Percentiles rank a stretch among this genome's conserved stretches.
Evolutionary conservation across 257 asterid species (phyloP).

Genomic region (Nicotiana knightiana): DNA sequence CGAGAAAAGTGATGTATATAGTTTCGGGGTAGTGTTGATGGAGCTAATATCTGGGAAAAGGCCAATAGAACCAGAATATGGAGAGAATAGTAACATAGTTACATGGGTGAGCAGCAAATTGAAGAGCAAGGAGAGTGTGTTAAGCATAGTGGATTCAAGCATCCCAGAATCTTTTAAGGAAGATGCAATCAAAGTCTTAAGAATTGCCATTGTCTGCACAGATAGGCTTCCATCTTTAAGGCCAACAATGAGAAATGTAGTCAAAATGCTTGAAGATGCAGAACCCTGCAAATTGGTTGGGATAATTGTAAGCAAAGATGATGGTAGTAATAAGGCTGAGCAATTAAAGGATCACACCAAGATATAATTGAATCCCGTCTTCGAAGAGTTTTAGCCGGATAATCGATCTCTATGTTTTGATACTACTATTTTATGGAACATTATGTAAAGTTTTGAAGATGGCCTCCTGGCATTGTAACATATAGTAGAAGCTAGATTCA

Average conservation of each 20-base stretch:
- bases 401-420: background rate
- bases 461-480: constrained; percentile 4
- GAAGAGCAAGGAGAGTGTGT: constrained; percentile 51
- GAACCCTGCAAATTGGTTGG: constrained; percentile 44
- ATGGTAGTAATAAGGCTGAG: constrained; percentile 19
- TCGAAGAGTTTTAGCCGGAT: background rate
- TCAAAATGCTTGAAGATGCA: constrained; percentile 75
- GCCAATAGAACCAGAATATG: constrained; percentile 80
- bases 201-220: constrained; percentile 78
- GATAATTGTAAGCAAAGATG: constrained; percentile 44
- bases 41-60: constrained; percentile 84
- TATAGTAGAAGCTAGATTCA: background rate
- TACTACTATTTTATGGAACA: background rate
- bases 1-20: constrained; percentile 84
- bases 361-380: constrained; percentile 4
- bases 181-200: constrained; percentile 59
- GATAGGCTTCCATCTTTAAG: constrained; percentile 57
- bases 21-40: constrained; percentile 90
- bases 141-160: constrained; percentile 52
- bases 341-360: constrained; percentile 25
- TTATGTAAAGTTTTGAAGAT: background rate
- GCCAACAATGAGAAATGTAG: constrained; percentile 89
- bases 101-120: constrained; percentile 70
- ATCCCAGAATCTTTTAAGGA: constrained; percentile 46
- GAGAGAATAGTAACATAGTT: constrained; percentile 66